phyloP scores from a whole-genome alignment of 345 rosid genomes.

The Salix brachista region DNA sequence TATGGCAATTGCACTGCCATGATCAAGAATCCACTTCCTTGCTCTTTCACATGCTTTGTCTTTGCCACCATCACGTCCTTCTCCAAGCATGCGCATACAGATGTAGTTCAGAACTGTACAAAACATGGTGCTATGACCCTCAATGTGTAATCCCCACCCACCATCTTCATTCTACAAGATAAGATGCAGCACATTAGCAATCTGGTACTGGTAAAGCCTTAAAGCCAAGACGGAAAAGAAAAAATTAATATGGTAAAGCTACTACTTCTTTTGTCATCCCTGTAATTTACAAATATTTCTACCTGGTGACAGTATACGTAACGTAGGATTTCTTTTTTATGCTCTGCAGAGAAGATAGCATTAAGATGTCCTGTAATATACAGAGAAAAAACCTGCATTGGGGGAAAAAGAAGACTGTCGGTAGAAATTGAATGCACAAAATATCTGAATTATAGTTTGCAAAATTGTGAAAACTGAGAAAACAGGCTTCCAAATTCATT shows the following conservation, averaged over 20 bases:
- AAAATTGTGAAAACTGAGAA: too few species aligned
- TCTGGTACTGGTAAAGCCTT: too few species aligned
- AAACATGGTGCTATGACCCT: neutral
- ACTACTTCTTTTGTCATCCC: too few species aligned
- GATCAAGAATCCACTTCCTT: conserved; percentile 8
- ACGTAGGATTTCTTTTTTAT: conserved; percentile 12
- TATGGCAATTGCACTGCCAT: conserved; percentile 4
- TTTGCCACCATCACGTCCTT: conserved; percentile 4
- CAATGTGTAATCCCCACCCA: conserved; percentile 2
- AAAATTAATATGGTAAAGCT: too few species aligned
- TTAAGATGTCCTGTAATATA: conserved; percentile 18
- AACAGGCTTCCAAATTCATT: too few species aligned
- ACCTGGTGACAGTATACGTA: conserved; percentile 24
- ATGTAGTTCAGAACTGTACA: neutral
- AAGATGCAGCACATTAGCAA: too few species aligned
- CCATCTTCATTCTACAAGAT: neutral
- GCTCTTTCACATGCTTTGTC: conserved; percentile 18
- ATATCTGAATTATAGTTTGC: neutral
- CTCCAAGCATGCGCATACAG: conserved; percentile 14
- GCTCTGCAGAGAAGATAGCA: conserved; percentile 1
- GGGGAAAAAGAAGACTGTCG: too few species aligned
- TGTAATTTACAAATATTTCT: too few species aligned
- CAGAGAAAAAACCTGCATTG: neutral
- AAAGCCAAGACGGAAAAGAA: too few species aligned
- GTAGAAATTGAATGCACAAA: neutral